Evolutionary conservation across 768 basidiomycete species (phyloP).

Genomic region (Boletus sensibilis): DNA sequence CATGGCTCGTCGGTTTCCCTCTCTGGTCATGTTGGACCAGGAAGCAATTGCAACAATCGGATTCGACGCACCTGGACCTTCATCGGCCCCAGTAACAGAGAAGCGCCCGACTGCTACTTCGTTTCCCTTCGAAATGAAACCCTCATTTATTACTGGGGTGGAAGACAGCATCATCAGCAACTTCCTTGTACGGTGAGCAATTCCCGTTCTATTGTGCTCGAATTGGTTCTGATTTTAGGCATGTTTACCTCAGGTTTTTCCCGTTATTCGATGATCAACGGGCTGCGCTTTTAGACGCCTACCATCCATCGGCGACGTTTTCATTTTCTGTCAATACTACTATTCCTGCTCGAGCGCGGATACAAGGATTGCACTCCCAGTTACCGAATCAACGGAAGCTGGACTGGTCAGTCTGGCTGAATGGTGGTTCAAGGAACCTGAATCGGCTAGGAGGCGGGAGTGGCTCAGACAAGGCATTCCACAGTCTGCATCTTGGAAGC

Average conservation of each 20-base stretch:
- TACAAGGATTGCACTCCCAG: constrained; percentile 63
- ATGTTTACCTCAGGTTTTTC: constrained; percentile 62
- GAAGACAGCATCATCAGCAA: constrained; percentile 64
- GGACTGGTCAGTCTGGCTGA: constrained; percentile 73
- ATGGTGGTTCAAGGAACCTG: constrained; percentile 74
- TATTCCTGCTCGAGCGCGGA: constrained; percentile 74
- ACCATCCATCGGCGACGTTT: constrained; percentile 86
- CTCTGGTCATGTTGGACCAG: constrained; percentile 81
- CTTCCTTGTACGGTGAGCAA: constrained; percentile 73
- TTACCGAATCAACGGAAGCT: constrained; percentile 84
- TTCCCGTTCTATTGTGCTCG: background rate
- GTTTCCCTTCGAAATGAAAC: constrained; percentile 75
- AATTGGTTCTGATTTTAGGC: constrained; percentile 10
- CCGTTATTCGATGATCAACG: constrained; percentile 80
- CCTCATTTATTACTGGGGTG: constrained; percentile 74
- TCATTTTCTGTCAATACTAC: constrained; percentile 85
- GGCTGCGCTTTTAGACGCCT: constrained; percentile 62
- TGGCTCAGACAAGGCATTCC: constrained; percentile 58
- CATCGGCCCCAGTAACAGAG: constrained; percentile 39
- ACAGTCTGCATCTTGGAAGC: constrained; percentile 70
- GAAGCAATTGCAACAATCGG: constrained; percentile 73
- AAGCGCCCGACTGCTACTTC: constrained; percentile 58
- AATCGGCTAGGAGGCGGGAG: constrained; percentile 58
- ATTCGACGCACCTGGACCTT: constrained; percentile 68
- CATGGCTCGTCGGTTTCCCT: constrained; percentile 74